These are phyloP conservation scores for Esteya vermicola DNA, from an alignment of 2,329 filamentous ascomycete species.

Conservation along the genomic window DNA sequence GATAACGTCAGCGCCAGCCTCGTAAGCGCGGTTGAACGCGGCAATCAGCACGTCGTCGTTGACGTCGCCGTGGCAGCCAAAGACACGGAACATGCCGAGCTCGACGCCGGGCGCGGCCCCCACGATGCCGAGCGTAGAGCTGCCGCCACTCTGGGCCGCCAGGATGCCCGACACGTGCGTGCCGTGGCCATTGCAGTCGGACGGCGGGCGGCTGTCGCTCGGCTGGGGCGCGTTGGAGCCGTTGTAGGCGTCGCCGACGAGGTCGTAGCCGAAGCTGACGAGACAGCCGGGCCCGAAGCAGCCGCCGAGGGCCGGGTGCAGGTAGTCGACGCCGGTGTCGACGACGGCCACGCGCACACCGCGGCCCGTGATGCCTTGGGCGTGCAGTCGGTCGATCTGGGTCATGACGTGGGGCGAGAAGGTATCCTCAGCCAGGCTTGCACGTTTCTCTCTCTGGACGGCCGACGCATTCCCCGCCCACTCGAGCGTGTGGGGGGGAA, in stretches of 20 bases:
- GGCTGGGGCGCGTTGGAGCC: slow-evolving; percentile 24
- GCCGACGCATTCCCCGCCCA: too few relatives aligned
- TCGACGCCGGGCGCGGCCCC: slow-evolving; percentile 15
- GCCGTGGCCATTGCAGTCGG: slow-evolving; percentile 44
- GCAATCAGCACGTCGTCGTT: slow-evolving; percentile 19
- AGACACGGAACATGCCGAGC: slow-evolving; percentile 14
- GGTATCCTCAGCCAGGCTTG: too few relatives aligned
- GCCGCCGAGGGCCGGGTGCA: slow-evolving; percentile 7
- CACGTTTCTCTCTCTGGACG: too few relatives aligned
- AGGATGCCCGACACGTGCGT: slow-evolving; percentile 50
- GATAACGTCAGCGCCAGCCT: slow-evolving; percentile 26
- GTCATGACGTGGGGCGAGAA: too few relatives aligned
- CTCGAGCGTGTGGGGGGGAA: too few relatives aligned
- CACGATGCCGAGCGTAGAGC: slow-evolving; percentile 27
- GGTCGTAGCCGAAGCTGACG: slow-evolving; percentile 7
- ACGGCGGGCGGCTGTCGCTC: slow-evolving; percentile 28
- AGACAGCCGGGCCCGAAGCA: slow-evolving; percentile 8
- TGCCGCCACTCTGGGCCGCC: too few relatives aligned
- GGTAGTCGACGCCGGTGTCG: too few relatives aligned
- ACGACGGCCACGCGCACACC: too few relatives aligned
- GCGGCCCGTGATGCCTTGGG: too few relatives aligned
- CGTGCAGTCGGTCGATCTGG: too few relatives aligned
- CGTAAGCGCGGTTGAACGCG: slow-evolving; percentile 20
- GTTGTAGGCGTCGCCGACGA: slow-evolving; percentile 18
- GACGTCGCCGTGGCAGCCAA: slow-evolving; percentile 10